Base-by-base conservation (phyloP, 345 rosid species). In the Reutealis trisperma region DNA sequence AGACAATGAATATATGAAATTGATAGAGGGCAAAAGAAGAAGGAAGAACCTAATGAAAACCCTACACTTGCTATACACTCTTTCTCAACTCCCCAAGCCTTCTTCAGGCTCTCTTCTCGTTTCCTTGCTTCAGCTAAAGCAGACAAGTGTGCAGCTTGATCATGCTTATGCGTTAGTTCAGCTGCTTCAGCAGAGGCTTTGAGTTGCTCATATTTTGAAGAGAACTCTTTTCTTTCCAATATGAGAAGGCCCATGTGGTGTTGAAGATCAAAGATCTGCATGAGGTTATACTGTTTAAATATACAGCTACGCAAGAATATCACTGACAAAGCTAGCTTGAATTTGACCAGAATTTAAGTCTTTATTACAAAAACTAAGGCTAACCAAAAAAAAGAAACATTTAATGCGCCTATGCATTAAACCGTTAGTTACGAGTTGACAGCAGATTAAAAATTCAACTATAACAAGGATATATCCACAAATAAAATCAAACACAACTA, bases 241-340 rank as follows among this genome's bases (percentile, higher is more conserved):
- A 92, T 75, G 62, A 96, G 88, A 80, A 96, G 94, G 70, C 98
- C 98, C 98, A 96, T 93, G 62, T 91, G 95, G 84, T 96, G 96
- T 85, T 90, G 98, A 81, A 90, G 90, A 70, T 93, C 98, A 89
- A 84, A 92, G 71, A 92, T 84, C 99, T 95, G 58, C 77, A 87
- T 47, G 60, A 67, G 65, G 73, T 76, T 42, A 64, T 32, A 60
- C 42, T 54, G 15, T 22, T 68, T 49, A 74, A 19, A 71, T 18
- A 60, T 19, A 76, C 27, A 74, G 41, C 15, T 51, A 76, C 42
- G 21, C 47, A 55, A 81, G n/a, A 69, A 12, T 54, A 25, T 44
- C 58, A 22, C 5, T 68, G 67, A 59, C 18, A 47, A 68, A 51
- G 1, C 25, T 13, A 49, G 21, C 59, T 12, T 27, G 60, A 22